phyloP scores from a whole-genome alignment of 78 protist genomes.

The Dictyostelium brefeldianum region DNA sequence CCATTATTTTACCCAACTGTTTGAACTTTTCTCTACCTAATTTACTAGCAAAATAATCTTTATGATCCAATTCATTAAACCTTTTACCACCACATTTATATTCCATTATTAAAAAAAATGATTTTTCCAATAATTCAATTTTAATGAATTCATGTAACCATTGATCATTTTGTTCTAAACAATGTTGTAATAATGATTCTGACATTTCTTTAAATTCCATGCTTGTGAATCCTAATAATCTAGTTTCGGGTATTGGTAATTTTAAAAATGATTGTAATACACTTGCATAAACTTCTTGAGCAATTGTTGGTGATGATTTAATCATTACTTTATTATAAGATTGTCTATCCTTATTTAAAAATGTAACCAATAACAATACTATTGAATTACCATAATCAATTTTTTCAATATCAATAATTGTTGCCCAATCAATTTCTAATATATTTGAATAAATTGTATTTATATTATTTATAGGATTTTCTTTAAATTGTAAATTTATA shows the following conservation, averaged over 20 bases:
- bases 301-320: conserved; percentile 25
- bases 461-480: neutral
- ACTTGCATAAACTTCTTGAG: conserved; percentile 39
- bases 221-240: conserved; percentile 27
- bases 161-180: neutral
- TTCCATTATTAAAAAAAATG: conserved; percentile 52
- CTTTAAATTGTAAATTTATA: neutral
- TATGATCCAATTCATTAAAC: conserved; percentile 37
- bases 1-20: conserved; percentile 56
- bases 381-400: neutral
- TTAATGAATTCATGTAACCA: conserved; percentile 2
- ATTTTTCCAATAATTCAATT: conserved; percentile 33
- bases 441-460: neutral
- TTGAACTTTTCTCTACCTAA: conserved; percentile 30
- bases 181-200: neutral
- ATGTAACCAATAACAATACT: neutral
- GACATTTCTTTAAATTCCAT: conserved; percentile 30
- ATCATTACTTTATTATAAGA: neutral
- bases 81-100: conserved; percentile 26
- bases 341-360: neutral
- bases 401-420: neutral
- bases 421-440: neutral
- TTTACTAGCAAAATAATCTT: conserved; percentile 23
- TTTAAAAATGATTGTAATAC: conserved; percentile 18
- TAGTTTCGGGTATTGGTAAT: conserved; percentile 22